Conservation (phyloP, 1,284 basidiomycete species). For the Chalciporus sp. region DNA sequence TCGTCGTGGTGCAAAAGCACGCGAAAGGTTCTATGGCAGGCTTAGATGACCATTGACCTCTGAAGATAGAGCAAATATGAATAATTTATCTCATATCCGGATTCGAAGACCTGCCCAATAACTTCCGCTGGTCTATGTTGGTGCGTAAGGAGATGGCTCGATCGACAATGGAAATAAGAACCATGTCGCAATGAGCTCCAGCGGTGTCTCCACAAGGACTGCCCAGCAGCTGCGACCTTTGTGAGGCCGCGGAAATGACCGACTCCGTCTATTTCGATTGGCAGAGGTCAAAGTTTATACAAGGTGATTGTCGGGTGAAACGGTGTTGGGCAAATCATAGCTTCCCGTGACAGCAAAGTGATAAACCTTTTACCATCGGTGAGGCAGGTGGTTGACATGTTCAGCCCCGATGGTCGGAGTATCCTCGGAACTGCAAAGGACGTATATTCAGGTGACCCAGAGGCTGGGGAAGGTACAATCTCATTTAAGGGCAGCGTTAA, state of each 20-base stretch:
- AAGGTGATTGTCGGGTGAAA: background rate
- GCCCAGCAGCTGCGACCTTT: background rate
- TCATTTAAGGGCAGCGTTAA: background rate
- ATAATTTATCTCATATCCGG: background rate
- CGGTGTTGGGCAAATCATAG: background rate
- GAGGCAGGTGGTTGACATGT: background rate
- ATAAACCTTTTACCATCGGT: background rate
- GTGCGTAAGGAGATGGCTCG: too few relatives aligned
- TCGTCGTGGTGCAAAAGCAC: slow-evolving; percentile 43
- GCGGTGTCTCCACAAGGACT: too few relatives aligned
- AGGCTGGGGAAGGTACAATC: background rate
- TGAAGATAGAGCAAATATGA: background rate
- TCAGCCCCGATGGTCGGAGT: background rate
- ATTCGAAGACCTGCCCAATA: background rate
- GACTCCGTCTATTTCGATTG: background rate
- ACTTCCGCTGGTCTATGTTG: too few relatives aligned
- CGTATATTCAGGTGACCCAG: background rate
- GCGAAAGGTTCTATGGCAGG: slow-evolving; percentile 39
- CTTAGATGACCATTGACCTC: slow-evolving; percentile 11
- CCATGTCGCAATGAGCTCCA: too few relatives aligned
- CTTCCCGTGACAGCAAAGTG: background rate
- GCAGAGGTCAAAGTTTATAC: background rate
- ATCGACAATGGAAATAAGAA: too few relatives aligned
- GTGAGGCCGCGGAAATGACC: background rate
- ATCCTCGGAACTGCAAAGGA: background rate